Base-by-base conservation (phyloP, 345 rosid species). In the Cardamine chenopodiifolia region DNA sequence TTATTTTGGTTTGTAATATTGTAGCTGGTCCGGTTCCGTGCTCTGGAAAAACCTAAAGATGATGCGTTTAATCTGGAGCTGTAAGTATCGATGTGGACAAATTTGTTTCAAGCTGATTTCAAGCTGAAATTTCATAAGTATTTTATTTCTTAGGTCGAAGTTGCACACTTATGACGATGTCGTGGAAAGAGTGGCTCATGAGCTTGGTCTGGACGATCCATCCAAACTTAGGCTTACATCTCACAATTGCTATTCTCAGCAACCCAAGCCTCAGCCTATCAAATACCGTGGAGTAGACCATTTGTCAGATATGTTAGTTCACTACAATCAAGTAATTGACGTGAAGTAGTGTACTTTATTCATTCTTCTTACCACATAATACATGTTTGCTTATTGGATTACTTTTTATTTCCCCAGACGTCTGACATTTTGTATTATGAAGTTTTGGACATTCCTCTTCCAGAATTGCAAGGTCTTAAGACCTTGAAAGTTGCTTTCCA, bases 241-340 rank as follows among this genome's bases (percentile, higher is more conserved):
- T 83, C 99, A 92, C 85, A 95, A 95, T 83, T 95, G 99, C 86
- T 89, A 95, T 83, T 92, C 99, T 69, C 99, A 92, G 84, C 97
- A 90, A 82, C 98, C 99, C 62, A 95, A 95, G 86, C 99, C 99
- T 45, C 93, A 87, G 72, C 92, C 97, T 34, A 86, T 95, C 52
- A 92, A 90, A 76, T 95, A 86, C 81, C 87, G 88, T 62, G 99
- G 99, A 71, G 86, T 88, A 44, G 90, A 92, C 49, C 97, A 81
- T 84, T 81, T 92, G 76, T 87, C 92, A 28, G 97, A 92, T 78
- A 95, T 95, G 98, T 73, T 92, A 70, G 85, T 88, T 68, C 97
- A 95, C 80, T 88, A 90, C 81, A 92, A 95, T 78, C 98, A 95
- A 94, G 98, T 90, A 79, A 23, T 22, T 22, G 56, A 26, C 39